phyloP scores from a whole-genome alignment of 306 rosid species.

The Medicago lupulina region DNA sequence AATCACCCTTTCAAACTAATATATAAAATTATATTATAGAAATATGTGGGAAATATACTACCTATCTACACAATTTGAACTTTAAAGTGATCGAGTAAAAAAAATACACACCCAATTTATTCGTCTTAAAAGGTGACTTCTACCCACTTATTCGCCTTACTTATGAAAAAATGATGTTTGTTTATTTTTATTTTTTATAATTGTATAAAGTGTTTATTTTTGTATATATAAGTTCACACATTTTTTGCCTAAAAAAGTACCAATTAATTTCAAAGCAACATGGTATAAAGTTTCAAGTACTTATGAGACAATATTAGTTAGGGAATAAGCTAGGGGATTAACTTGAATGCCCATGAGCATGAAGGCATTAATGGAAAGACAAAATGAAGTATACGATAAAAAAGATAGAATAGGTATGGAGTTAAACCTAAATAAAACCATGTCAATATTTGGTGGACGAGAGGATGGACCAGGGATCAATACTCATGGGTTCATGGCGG shows the following conservation, averaged over 20 bases:
- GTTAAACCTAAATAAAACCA: slow-evolving; percentile 31
- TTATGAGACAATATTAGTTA: neutral
- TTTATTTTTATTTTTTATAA: no score
- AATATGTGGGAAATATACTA: no score
- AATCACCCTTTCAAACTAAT: no score
- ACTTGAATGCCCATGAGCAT: neutral
- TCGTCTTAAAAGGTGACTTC: no score
- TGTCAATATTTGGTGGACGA: slow-evolving; percentile 34
- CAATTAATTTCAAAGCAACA: neutral
- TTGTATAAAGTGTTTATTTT: no score
- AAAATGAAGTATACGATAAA: neutral
- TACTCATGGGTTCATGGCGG: slow-evolving; percentile 42
- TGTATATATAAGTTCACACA: neutral
- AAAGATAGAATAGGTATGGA: neutral
- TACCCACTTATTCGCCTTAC: no score
- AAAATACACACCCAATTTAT: no score
- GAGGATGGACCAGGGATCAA: slow-evolving; percentile 36
- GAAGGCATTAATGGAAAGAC: neutral
- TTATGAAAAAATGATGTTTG: no score
- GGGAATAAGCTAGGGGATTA: neutral
- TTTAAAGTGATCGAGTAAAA: no score
- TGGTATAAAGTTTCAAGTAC: neutral
- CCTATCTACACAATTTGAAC: no score
- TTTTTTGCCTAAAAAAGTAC: neutral
- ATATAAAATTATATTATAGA: no score